Percentiles rank a stretch among this genome's conserved stretches.
phyloP scores from a whole-genome alignment of 805 yeast genomes.

The Pichia cabralensis region DNA sequence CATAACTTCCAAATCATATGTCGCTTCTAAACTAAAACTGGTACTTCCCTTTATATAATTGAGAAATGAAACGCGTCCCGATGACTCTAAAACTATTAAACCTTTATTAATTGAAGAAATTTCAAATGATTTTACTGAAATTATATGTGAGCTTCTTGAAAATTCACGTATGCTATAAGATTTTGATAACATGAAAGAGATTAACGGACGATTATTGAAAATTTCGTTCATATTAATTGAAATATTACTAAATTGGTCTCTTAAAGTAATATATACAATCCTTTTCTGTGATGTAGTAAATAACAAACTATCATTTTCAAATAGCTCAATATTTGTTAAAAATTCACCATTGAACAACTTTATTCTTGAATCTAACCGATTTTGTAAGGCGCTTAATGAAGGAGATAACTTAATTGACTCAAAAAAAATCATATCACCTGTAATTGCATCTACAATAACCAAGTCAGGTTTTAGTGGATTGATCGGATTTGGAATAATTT shows the following conservation, averaged over 20 bases:
- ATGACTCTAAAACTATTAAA: slow-evolving; percentile 35
- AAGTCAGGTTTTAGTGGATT: slow-evolving; percentile 52
- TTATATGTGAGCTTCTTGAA: slow-evolving; percentile 35
- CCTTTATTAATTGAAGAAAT: slow-evolving; percentile 39
- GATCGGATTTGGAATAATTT: slow-evolving; percentile 50
- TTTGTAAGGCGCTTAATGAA: slow-evolving; percentile 32
- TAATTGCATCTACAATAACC: slow-evolving; percentile 46
- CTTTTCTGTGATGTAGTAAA: slow-evolving; percentile 64
- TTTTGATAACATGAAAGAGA: slow-evolving; percentile 9
- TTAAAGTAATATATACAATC: slow-evolving; percentile 48
- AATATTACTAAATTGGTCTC: slow-evolving; percentile 63
- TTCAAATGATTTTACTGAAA: slow-evolving; percentile 34
- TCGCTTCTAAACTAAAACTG: slow-evolving; percentile 1
- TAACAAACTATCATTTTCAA: slow-evolving; percentile 68
- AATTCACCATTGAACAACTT: slow-evolving; percentile 43
- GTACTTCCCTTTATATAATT: slow-evolving; percentile 26
- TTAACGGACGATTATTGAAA: slow-evolving; percentile 9
- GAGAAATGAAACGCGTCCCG: slow-evolving; percentile 31
- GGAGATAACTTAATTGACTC: slow-evolving; percentile 69
- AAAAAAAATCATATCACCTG: slow-evolving; percentile 58
- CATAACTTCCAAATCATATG: slow-evolving; percentile 1
- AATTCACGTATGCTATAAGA: slow-evolving; percentile 15
- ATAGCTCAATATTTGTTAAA: slow-evolving; percentile 44
- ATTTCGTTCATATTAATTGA: slow-evolving; percentile 18
- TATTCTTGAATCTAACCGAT: slow-evolving; percentile 27